Conservation (phyloP, 163 green algal genomes). For the Botryococcus braunii region DNA sequence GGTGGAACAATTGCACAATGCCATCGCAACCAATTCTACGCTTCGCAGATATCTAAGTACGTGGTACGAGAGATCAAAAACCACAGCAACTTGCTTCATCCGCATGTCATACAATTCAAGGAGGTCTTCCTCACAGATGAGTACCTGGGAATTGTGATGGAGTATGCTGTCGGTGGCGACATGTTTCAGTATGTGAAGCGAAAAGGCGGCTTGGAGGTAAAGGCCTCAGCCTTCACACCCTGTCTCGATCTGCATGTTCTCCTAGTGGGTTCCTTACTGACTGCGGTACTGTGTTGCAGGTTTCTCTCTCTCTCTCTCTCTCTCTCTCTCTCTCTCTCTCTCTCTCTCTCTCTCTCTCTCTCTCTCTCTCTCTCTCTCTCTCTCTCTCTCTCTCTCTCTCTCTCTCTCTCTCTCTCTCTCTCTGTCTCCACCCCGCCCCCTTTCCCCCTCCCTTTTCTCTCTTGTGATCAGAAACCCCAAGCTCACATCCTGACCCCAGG, state of each 20-base stretch:
- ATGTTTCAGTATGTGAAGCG: conserved; percentile 54
- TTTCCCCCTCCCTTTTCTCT: too few species aligned
- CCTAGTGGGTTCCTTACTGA: background rate
- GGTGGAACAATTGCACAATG: too few species aligned
- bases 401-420: too few species aligned
- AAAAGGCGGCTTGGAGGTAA: conserved; percentile 54
- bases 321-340: background rate
- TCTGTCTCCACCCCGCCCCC: too few species aligned
- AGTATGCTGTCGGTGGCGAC: conserved; percentile 48
- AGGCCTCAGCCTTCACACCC: background rate
- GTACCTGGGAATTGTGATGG: conserved; percentile 48
- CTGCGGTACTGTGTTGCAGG: background rate
- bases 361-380: too few species aligned
- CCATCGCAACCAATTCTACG: too few species aligned
- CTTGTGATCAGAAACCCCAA: too few species aligned
- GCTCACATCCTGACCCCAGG: too few species aligned
- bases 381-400: too few species aligned
- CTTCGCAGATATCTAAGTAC: too few species aligned
- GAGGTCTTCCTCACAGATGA: conserved; percentile 26
- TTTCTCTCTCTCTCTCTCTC: background rate
- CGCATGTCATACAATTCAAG: conserved; percentile 32
- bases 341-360: background rate
- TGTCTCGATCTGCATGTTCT: background rate
- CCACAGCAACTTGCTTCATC: conserved; percentile 49
- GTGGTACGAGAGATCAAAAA: conserved; percentile 58